Evolutionary conservation across 2,329 filamentous ascomycete species (phyloP), one percentile per base, ranked within the genome.

Genomic region (Orbilia quercus): DNA sequence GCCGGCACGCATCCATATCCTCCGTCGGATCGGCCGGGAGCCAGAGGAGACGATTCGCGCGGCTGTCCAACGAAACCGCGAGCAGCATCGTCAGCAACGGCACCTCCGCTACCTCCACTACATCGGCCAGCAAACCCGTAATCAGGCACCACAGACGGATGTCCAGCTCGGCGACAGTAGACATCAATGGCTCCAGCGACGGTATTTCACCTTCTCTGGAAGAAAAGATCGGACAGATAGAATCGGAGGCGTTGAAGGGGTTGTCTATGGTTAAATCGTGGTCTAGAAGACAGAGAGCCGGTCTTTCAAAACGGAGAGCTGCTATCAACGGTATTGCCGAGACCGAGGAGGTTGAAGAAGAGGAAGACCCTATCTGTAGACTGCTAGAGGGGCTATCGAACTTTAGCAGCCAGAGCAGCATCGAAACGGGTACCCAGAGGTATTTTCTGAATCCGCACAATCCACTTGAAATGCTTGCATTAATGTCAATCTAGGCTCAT

Each of bases 371-470:
- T 2, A 87, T 92, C 72, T 84, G 84, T 78, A 84, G 90, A 75
- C 85, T 92, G 7, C 89, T 89, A 11, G 88, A 90, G 9, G 84
- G 85, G n/a, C 82, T 92, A 75, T 85, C 86, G 73, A 89, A 91
- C 77, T 82, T 92, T n/a, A 88, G 89, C 7, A 89, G 88, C 20
- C 90, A 92, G 79, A 87, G 88, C 16, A 86, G 85, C 36, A 87
- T 92, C 23, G 90, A 92, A 80, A 88, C 88, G 42, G 89, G 88
- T 76, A 87, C 89, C 45, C 89, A 89, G 48, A 86, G 90, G 89
- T 90, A 80, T 40, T 59, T 23, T 44, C 53, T 16, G n/a, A n/a
- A n/a, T n/a, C n/a, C n/a, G n/a, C n/a, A n/a, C n/a, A n/a, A n/a
- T n/a, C n/a, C 55, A 22, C 48, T 54, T 16, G 14, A 16, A 36